Evolutionary conservation across 169 alveolate species (phyloP).

Genomic region (Eimeria zaria): DNA sequence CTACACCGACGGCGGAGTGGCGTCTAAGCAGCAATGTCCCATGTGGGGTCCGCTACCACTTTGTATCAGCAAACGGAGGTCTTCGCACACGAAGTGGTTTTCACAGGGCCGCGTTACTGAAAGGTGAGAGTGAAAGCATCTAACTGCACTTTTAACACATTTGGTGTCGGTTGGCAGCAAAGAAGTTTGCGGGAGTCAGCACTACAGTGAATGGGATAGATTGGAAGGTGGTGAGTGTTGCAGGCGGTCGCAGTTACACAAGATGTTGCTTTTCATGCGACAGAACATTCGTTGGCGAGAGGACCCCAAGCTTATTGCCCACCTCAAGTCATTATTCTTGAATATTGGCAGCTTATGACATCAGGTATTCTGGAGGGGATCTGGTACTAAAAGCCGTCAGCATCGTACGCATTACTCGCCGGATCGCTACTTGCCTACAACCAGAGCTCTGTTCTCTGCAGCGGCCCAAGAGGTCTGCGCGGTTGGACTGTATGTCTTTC

Average conservation of each 20-base stretch:
- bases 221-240: not conserved
- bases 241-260: conserved; percentile 78
- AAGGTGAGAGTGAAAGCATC: conserved; percentile 40
- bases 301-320: conserved; percentile 52
- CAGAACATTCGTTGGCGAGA: conserved; percentile 72
- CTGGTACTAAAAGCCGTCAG: not conserved
- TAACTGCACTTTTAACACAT: not conserved
- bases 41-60: conserved; percentile 66
- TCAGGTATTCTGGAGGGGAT: not conserved
- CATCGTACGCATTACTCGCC: not conserved
- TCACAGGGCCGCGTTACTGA: conserved; percentile 63
- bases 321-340: conserved; percentile 26
- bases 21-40: not conserved
- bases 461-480: conserved; percentile 69
- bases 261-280: conserved; percentile 73
- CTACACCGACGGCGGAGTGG: not conserved
- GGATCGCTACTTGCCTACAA: conserved; percentile 18
- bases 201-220: not conserved
- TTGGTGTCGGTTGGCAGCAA: not conserved
- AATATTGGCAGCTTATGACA: conserved; percentile 1
- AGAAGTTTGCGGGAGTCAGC: not conserved
- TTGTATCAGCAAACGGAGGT: conserved; percentile 62
- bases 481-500: conserved; percentile 5
- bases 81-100: conserved; percentile 74
- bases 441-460: conserved; percentile 19